Evolutionary conservation across 1,139 yeast species (phyloP).

Genomic region (Yamadazyma spencermartinsiae): DNA sequence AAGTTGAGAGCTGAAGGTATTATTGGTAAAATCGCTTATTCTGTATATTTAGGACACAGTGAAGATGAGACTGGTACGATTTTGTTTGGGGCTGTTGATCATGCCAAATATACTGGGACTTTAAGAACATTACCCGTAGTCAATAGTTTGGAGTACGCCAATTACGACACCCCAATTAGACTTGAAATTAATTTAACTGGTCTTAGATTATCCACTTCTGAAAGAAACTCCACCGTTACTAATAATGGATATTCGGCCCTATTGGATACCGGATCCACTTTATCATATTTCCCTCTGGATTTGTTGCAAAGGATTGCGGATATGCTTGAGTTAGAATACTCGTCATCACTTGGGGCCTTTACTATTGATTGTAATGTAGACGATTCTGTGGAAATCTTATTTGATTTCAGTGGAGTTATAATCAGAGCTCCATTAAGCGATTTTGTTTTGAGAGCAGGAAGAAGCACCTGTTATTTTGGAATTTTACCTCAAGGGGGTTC

Average conservation of each 20-base stretch:
- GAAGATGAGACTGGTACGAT: constrained; percentile 39
- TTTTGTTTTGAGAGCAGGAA: constrained; percentile 22
- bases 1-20: constrained; percentile 39
- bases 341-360: constrained; percentile 24
- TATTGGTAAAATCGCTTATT: constrained; percentile 53
- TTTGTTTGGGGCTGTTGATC: constrained; percentile 61
- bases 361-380: constrained; percentile 21
- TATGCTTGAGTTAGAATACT: constrained; percentile 27
- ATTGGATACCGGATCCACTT: constrained; percentile 46
- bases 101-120: constrained; percentile 48
- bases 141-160: constrained; percentile 19
- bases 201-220: constrained; percentile 17
- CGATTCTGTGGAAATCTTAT: constrained; percentile 22
- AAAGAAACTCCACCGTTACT: constrained; percentile 15
- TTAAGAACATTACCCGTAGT: constrained; percentile 35
- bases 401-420: constrained; percentile 37
- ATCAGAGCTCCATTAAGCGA: constrained; percentile 38
- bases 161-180: constrained; percentile 25
- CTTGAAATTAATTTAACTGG: constrained; percentile 27
- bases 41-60: constrained; percentile 44
- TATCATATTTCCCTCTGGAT: constrained; percentile 31
- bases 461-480: constrained; percentile 30
- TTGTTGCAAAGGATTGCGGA: constrained; percentile 29
- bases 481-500: constrained; percentile 24
- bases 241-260: constrained; percentile 29